Conservation (phyloP, 1,139 yeast species). For the Magnusiomyces paraingens region DNA sequence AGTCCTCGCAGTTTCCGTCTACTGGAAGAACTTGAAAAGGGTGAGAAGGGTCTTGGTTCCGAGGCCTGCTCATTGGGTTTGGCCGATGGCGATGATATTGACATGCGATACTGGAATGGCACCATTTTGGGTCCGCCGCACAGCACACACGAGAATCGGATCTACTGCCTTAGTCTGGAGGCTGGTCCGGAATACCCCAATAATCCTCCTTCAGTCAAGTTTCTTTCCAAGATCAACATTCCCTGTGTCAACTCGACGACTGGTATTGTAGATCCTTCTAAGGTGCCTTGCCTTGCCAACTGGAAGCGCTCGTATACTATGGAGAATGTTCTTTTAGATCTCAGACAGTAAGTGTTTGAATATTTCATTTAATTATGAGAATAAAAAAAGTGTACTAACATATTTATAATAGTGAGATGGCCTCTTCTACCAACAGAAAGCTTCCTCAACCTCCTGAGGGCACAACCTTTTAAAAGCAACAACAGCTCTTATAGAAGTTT, state of each 20-base stretch:
- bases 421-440: slow-evolving; percentile 72
- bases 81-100: slow-evolving; percentile 79
- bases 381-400: background rate
- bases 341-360: slow-evolving; percentile 48
- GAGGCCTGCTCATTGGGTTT: slow-evolving; percentile 94
- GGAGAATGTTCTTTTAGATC: slow-evolving; percentile 84
- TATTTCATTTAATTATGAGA: background rate
- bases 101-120: slow-evolving; percentile 94
- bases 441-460: slow-evolving; percentile 92
- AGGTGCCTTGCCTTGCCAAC: slow-evolving; percentile 63
- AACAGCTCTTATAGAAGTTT: no score
- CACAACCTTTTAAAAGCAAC: slow-evolving; percentile 44
- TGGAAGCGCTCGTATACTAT: slow-evolving; percentile 89
- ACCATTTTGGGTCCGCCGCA: slow-evolving; percentile 97
- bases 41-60: slow-evolving; percentile 96
- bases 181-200: slow-evolving; percentile 89
- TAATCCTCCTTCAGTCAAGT: slow-evolving; percentile 73
- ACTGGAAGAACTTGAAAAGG: slow-evolving; percentile 92
- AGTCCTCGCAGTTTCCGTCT: slow-evolving; percentile 93
- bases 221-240: slow-evolving; percentile 75
- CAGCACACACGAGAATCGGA: slow-evolving; percentile 86
- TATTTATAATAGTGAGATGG: slow-evolving; percentile 55
- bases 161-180: slow-evolving; percentile 71
- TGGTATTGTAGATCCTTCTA: slow-evolving; percentile 57
- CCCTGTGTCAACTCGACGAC: slow-evolving; percentile 71